Evolutionary conservation across 257 asterid species (phyloP).

Genomic region (Gardenia jasminoides): DNA sequence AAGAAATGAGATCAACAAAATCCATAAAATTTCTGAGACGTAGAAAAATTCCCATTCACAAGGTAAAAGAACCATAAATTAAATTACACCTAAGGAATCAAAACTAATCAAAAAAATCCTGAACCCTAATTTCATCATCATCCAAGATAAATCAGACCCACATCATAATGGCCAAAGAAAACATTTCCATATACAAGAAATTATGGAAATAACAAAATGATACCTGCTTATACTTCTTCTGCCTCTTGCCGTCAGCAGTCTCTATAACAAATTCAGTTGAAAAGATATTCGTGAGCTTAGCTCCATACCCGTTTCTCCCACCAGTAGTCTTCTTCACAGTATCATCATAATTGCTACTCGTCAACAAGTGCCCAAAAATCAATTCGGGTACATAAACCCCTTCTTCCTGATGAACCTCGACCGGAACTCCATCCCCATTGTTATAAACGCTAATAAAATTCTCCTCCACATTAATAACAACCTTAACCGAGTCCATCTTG

Average conservation of each 20-base stretch:
- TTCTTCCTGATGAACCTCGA: constrained; percentile 95
- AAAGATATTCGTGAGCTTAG: constrained; percentile 88
- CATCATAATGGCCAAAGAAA: not conserved
- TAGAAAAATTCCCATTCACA: not conserved
- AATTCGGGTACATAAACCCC: constrained; percentile 93
- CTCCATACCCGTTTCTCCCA: constrained; percentile 96
- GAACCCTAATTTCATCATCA: not conserved
- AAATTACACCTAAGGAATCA: not conserved
- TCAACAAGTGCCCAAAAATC: constrained; percentile 96
- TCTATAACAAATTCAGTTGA: constrained; percentile 86
- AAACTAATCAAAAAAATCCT: not conserved
- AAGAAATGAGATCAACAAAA: not conserved
- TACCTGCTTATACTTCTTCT: constrained; percentile 92
- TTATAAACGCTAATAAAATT: constrained; percentile 70
- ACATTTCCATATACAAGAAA: not conserved
- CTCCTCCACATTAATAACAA: constrained; percentile 63
- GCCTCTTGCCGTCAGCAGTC: constrained; percentile 89
- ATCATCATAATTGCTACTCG: constrained; percentile 95
- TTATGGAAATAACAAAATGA: not conserved
- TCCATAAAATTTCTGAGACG: not conserved
- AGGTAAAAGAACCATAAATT: not conserved
- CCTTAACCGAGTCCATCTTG: constrained; percentile 73
- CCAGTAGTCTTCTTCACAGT: constrained; percentile 91
- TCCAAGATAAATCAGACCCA: not conserved
- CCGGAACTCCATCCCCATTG: constrained; percentile 96